A percentile compares a stretch with the other conserved stretches of the same genome.
Conservation (phyloP, 495 filamentous ascomycete species). For the Cercophora scortea region DNA sequence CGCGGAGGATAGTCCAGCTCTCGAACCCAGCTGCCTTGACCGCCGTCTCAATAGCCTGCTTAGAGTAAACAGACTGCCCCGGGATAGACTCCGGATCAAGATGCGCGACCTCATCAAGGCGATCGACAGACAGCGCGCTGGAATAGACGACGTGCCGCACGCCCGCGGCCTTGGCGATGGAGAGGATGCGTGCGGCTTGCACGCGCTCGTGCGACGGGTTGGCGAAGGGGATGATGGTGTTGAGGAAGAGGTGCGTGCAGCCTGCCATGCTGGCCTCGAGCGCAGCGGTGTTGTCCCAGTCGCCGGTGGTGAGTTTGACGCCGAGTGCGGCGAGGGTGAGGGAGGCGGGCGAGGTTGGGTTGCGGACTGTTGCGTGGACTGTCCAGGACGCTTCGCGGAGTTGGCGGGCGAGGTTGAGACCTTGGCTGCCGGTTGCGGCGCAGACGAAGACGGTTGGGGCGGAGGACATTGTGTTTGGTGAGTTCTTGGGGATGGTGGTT, state of each 20-base stretch:
- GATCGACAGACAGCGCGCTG: constrained; percentile 20
- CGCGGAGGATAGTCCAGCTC: constrained; percentile 35
- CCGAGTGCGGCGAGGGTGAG: constrained; percentile 26
- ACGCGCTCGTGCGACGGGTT: constrained; percentile 20
- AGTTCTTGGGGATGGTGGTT: neutral
- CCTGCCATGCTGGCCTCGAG: constrained; percentile 28
- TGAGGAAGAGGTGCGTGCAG: constrained; percentile 42
- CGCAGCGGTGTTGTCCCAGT: constrained; percentile 31
- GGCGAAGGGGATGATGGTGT: constrained; percentile 25
- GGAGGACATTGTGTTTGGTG: neutral
- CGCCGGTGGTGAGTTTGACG: constrained; percentile 31
- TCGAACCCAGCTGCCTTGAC: constrained; percentile 27
- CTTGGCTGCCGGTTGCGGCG: constrained; percentile 43
- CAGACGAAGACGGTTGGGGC: constrained; percentile 30
- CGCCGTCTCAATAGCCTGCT: constrained; percentile 31
- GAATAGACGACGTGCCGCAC: constrained; percentile 31
- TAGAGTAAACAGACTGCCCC: constrained; percentile 22
- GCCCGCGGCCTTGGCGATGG: constrained; percentile 31
- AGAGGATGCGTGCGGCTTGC: constrained; percentile 31
- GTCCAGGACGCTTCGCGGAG: constrained; percentile 24
- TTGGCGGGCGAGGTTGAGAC: constrained; percentile 29
- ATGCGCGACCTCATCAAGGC: constrained; percentile 15
- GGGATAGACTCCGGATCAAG: constrained; percentile 16
- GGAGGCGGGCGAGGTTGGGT: constrained; percentile 22
- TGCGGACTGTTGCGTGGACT: constrained; percentile 34